Percentiles rank a stretch among this genome's conserved stretches.
phyloP scores from a whole-genome alignment of 2,329 filamentous ascomycete species.

The Microdochium trichocladiopsis region DNA sequence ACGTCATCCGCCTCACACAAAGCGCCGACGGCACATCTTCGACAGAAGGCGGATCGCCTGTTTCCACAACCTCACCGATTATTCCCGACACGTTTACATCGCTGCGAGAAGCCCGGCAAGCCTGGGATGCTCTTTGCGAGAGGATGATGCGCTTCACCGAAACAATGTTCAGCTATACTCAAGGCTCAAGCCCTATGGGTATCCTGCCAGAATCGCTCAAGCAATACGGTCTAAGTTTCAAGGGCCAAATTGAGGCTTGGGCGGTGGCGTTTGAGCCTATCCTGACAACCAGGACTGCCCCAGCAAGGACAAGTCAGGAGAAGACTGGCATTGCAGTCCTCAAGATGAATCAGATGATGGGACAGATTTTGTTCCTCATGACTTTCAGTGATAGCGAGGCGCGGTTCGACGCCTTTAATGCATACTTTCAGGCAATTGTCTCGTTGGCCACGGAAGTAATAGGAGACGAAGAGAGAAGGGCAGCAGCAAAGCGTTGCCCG shows the following conservation, averaged over 20 bases:
- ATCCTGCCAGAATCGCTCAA: constrained; percentile 41
- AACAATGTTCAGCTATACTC: constrained; percentile 37
- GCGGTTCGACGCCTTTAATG: constrained; percentile 47
- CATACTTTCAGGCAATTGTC: constrained; percentile 47
- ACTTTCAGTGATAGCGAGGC: constrained; percentile 52
- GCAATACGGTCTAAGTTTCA: constrained; percentile 40
- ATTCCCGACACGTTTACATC: constrained; percentile 39
- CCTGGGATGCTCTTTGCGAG: constrained; percentile 50
- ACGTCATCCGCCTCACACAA: constrained; percentile 46
- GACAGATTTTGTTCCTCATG: constrained; percentile 49
- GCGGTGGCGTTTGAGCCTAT: constrained; percentile 48
- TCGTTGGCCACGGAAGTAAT: constrained; percentile 52
- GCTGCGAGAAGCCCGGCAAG: constrained; percentile 45
- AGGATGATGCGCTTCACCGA: constrained; percentile 53
- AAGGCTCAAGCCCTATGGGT: constrained; percentile 42
- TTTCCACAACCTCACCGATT: constrained; percentile 26
- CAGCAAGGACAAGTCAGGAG: constrained; percentile 44
- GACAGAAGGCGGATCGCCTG: constrained; percentile 34
- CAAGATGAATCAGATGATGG: constrained; percentile 57
- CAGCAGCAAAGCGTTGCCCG: constrained; percentile 36
- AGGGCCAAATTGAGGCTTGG: constrained; percentile 46
- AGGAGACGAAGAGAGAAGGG: constrained; percentile 46
- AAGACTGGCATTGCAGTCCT: constrained; percentile 53
- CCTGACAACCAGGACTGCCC: constrained; percentile 38
- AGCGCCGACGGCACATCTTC: constrained; percentile 26